Conservation (phyloP, 192 early-diverging fungal species). For the Umbelopsis vinacea region DNA sequence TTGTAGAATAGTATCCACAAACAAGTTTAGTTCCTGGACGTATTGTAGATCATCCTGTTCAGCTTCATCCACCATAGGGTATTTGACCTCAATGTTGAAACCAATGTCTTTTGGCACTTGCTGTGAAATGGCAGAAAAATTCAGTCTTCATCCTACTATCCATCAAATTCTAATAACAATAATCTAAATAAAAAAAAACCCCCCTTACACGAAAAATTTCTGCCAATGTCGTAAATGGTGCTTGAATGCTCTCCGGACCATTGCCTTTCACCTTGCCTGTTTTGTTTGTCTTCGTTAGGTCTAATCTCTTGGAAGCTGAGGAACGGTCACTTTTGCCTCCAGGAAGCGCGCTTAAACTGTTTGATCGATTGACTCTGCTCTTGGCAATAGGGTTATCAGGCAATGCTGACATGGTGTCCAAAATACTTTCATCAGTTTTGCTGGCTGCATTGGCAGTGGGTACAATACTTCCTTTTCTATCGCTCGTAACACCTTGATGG, state of each 20-base stretch:
- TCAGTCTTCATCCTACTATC: neutral
- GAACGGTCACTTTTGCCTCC: conserved; percentile 16
- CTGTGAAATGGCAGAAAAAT: conserved; percentile 6
- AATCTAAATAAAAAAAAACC: conserved; percentile 19
- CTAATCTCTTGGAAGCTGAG: neutral
- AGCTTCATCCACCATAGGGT: conserved; percentile 91
- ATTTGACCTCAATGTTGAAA: conserved; percentile 97
- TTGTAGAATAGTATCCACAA: conserved; percentile 83
- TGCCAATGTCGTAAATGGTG: conserved; percentile 84
- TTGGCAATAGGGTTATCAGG: neutral
- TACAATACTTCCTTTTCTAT: conserved; percentile 24
- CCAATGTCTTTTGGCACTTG: conserved; percentile 74
- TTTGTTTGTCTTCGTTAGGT: conserved; percentile 35
- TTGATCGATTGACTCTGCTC: conserved; percentile 43
- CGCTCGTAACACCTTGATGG: conserved; percentile 40
- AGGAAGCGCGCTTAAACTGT: conserved; percentile 48
- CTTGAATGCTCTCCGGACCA: conserved; percentile 78
- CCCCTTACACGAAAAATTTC: conserved; percentile 75
- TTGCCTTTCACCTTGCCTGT: conserved; percentile 72
- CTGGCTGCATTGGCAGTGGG: conserved; percentile 16
- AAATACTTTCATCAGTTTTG: conserved; percentile 1
- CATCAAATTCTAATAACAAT: neutral
- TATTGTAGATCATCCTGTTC: conserved; percentile 70
- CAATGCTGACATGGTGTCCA: neutral
- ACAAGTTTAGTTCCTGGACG: conserved; percentile 82